Conservation (phyloP, 495 filamentous ascomycete genomes). For the Evernia prunastri region DNA sequence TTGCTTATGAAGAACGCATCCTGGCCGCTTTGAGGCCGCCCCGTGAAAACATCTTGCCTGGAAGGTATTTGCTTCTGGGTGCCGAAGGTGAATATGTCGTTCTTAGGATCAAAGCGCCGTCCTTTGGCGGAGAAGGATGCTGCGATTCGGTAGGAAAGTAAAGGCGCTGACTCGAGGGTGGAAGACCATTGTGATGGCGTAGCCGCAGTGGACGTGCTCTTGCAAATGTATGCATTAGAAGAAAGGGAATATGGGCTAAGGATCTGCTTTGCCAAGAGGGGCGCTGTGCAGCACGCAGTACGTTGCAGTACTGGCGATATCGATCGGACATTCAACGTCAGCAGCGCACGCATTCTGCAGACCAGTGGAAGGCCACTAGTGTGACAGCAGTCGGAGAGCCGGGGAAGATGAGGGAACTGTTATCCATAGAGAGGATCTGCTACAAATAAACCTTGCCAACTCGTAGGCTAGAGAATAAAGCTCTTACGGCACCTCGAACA, state of each 20-base stretch:
- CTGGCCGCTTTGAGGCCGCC: slow-evolving; percentile 68
- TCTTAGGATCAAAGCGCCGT: slow-evolving; percentile 59
- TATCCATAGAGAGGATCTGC: too few species aligned
- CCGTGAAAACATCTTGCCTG: slow-evolving; percentile 24
- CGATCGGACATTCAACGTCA: not conserved
- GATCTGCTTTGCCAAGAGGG: not conserved
- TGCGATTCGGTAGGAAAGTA: slow-evolving; percentile 44
- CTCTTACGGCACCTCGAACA: too few species aligned
- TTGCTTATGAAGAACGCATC: slow-evolving; percentile 92
- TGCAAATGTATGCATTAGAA: not conserved
- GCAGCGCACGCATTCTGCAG: not conserved
- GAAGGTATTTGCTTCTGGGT: slow-evolving; percentile 43
- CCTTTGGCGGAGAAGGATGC: slow-evolving; percentile 70
- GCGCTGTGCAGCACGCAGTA: not conserved
- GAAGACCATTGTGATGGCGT: slow-evolving; percentile 10
- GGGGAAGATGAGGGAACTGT: too few species aligned
- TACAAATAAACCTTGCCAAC: too few species aligned
- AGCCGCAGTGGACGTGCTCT: slow-evolving; percentile 8
- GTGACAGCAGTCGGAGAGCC: too few species aligned
- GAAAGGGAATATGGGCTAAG: not conserved
- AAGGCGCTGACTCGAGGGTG: slow-evolving; percentile 25
- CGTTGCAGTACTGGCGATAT: not conserved
- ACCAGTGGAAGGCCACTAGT: not conserved
- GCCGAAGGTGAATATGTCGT: slow-evolving; percentile 71
- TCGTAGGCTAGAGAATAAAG: too few species aligned